Percentiles rank a stretch among this genome's conserved stretches.
phyloP scores from a whole-genome alignment of 495 filamentous ascomycete species.

The Aspergillus carlsbadensis region DNA sequence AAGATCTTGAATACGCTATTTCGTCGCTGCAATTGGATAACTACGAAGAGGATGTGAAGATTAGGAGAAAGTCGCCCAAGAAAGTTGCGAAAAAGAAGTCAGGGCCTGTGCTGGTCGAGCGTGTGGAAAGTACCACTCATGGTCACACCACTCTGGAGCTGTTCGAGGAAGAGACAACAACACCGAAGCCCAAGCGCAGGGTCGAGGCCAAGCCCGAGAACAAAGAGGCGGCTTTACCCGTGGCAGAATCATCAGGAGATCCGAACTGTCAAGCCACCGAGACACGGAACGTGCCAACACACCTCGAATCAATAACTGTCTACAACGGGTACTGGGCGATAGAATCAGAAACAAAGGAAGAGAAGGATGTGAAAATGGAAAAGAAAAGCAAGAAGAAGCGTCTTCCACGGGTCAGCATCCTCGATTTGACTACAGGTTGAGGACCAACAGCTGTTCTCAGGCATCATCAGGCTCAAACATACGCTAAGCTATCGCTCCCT shows the following conservation, averaged over 20 bases:
- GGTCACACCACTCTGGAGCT: neutral
- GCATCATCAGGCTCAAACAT: neutral
- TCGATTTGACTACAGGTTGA: constrained; percentile 27
- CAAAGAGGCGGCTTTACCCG: neutral
- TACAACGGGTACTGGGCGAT: constrained; percentile 37
- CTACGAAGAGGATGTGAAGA: neutral
- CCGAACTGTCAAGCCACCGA: neutral
- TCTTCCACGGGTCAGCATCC: constrained; percentile 37
- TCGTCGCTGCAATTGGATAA: constrained; percentile 10
- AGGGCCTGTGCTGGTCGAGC: neutral
- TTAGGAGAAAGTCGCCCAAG: neutral
- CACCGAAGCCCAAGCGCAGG: neutral
- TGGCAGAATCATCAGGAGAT: neutral
- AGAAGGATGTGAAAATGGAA: neutral
- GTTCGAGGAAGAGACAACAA: neutral
- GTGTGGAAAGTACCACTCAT: neutral
- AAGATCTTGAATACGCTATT: constrained; percentile 23
- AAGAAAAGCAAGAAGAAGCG: constrained; percentile 31
- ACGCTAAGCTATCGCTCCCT: neutral
- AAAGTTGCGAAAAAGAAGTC: constrained; percentile 4
- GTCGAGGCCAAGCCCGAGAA: neutral
- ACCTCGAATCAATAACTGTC: constrained; percentile 32
- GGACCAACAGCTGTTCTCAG: too few relatives aligned
- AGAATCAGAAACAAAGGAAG: constrained; percentile 14
- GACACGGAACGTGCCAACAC: neutral